Percentiles rank a stretch among this genome's conserved stretches.
Evolutionary conservation across 75 land plant genomes (phyloP).

Genomic region (Pinus tabuliformis): DNA sequence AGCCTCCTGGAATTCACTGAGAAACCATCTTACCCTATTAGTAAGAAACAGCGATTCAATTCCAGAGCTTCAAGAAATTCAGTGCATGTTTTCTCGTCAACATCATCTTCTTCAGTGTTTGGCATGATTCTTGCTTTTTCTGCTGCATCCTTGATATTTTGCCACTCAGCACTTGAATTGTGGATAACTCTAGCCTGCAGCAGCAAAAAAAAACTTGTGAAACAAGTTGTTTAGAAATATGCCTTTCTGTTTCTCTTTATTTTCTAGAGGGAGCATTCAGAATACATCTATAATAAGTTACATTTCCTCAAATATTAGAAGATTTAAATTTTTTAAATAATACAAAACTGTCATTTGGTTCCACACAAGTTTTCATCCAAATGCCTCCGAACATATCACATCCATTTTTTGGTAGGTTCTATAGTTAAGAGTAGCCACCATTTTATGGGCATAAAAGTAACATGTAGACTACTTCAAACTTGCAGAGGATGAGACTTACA

Average conservation of each 20-base stretch:
- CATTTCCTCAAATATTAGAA: too few relatives aligned
- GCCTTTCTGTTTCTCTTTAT: too few relatives aligned
- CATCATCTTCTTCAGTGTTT: constrained; percentile 12
- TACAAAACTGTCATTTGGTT: too few relatives aligned
- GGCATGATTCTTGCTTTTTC: constrained; percentile 15
- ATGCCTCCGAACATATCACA: too few relatives aligned
- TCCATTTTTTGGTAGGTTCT: too few relatives aligned
- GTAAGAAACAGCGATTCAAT: constrained; percentile 29
- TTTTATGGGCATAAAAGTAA: too few relatives aligned
- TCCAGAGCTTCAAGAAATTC: constrained; percentile 37
- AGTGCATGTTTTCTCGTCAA: constrained; percentile 18
- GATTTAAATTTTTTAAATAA: too few relatives aligned
- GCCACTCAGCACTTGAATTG: constrained; percentile 27
- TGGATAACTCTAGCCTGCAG: constrained; percentile 37
- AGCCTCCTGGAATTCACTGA: too few relatives aligned
- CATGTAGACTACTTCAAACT: too few relatives aligned
- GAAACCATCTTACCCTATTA: constrained; percentile 33
- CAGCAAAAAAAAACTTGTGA: background rate
- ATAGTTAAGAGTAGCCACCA: too few relatives aligned
- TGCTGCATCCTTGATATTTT: constrained; percentile 16
- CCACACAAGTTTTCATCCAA: too few relatives aligned
- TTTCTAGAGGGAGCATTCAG: background rate
- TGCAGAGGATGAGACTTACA: too few relatives aligned
- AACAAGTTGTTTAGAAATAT: background rate
- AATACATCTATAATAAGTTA: constrained; percentile 8